A percentile compares a stretch with the other conserved stretches of the same genome.
phyloP scores from a whole-genome alignment of 2,329 filamentous ascomycete species.

The Tolypocladium nubicola region DNA sequence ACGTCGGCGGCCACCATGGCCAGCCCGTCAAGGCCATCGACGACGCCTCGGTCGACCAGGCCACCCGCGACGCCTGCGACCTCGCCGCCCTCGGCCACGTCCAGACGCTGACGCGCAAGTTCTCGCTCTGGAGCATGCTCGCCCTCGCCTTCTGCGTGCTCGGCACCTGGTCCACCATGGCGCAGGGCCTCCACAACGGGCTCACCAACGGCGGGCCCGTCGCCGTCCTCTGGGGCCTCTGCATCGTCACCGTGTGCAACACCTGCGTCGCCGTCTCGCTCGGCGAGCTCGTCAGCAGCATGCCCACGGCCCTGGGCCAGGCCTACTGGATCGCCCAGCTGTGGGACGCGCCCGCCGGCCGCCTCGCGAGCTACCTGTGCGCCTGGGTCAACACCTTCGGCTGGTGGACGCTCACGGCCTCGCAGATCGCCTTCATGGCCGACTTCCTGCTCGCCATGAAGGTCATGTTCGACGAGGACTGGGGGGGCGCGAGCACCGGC shows the following conservation, averaged over 20 bases:
- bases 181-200: slow-evolving; percentile 35
- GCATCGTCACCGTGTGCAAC: slow-evolving; percentile 41
- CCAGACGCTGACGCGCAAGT: slow-evolving; percentile 32
- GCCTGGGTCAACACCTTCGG: slow-evolving; percentile 52
- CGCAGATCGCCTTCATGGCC: slow-evolving; percentile 46
- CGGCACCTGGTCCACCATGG: slow-evolving; percentile 48
- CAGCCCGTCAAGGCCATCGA: background rate
- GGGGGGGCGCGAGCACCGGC: slow-evolving; percentile 30
- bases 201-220: slow-evolving; percentile 44
- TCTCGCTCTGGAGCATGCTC: slow-evolving; percentile 45
- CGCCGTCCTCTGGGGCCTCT: slow-evolving; percentile 43
- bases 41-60: slow-evolving; percentile 13
- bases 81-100: slow-evolving; percentile 29
- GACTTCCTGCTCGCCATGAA: slow-evolving; percentile 48
- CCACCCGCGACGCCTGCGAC: slow-evolving; percentile 24
- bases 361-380: slow-evolving; percentile 44
- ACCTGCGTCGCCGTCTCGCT: slow-evolving; percentile 43
- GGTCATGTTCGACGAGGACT: slow-evolving; percentile 37
- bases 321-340: slow-evolving; percentile 40
- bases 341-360: slow-evolving; percentile 27
- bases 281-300: slow-evolving; percentile 44
- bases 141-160: slow-evolving; percentile 46
- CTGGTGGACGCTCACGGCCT: slow-evolving; percentile 47
- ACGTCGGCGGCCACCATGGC: background rate
- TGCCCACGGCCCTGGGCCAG: slow-evolving; percentile 51